Base-by-base conservation (phyloP, 306 rosid species). In the Prunus persica region DNA sequence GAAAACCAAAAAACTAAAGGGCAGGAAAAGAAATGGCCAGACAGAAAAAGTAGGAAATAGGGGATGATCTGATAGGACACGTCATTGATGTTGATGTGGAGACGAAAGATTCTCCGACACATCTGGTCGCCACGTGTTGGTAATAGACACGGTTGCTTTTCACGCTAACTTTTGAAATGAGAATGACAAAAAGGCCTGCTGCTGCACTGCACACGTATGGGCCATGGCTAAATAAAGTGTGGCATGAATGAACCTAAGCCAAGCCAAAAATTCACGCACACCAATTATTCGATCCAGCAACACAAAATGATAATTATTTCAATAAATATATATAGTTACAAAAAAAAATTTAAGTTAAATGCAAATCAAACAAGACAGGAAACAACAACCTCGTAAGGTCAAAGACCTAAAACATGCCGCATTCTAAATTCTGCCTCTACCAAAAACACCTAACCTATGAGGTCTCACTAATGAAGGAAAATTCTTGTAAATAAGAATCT, bases 351-450 rank as follows among this genome's bases (percentile, higher is more conserved):
- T 15, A 41, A 38, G 2, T 20, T 6, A 65, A 14, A 38, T 38
- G 8, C 43, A 38, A 38, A 38, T 38, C 8, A 69, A 69, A 4
- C 2, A 28, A 50, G 3, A 2, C 11, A 19, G 0, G 19, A 45
- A 43, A 65, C 51, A 67, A 67, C 12, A 2, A 6, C 6, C 58
- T 54, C 8, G 8, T 43, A 65, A 72, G 6, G 30, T 57, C 32
- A 65, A 79, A 64, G 62, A 51, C 61, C 80, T 58, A 76, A 61
- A 78, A 62, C 34, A 73, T 57, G 86, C 88, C 84, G 84, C 85
- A 73, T 64, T 57, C 34, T 43, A 73, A 73, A 27, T n/a, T 24
- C 6, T 58, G 69, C 20, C 54, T 38, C 86, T 78, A 55, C 34
- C 46, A 46, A 71, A 71, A 73, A 8, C 47, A 56, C 24, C 65